phyloP scores from a whole-genome alignment of 2,329 filamentous ascomycete species.

The Leptographium galeiforme region DNA sequence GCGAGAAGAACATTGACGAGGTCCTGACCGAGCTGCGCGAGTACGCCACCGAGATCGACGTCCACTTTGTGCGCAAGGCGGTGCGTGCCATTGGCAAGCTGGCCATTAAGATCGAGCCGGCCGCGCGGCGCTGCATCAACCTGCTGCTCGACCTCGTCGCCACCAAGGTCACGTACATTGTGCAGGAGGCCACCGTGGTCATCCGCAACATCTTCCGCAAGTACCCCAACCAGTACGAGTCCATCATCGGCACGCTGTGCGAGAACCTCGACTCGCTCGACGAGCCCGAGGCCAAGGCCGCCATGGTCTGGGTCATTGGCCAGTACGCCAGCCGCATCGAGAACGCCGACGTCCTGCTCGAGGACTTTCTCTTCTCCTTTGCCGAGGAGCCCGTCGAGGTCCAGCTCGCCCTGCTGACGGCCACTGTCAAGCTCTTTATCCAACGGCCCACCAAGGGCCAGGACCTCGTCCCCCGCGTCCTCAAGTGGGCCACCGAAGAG shows the following conservation, averaged over 20 bases:
- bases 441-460: constrained; percentile 91
- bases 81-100: constrained; percentile 95
- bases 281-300: constrained; percentile 93
- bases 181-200: constrained; percentile 96
- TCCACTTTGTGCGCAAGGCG: constrained; percentile 96
- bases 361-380: constrained; percentile 91
- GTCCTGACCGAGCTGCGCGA: constrained; percentile 88
- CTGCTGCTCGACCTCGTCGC: constrained; percentile 84
- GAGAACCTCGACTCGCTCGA: constrained; percentile 93
- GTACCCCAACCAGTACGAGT: constrained; percentile 97
- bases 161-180: constrained; percentile 98
- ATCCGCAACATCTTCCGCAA: constrained; percentile 99
- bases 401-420: constrained; percentile 84
- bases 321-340: constrained; percentile 97
- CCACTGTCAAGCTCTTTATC: constrained; percentile 95
- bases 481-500: constrained; percentile 98
- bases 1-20: constrained; percentile 87
- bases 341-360: constrained; percentile 83
- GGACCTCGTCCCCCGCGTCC: constrained; percentile 79
- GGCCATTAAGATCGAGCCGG: constrained; percentile 96
- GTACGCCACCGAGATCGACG: constrained; percentile 96
- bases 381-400: constrained; percentile 91
- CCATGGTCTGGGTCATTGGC: constrained; percentile 98
- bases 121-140: constrained; percentile 81
- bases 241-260: constrained; percentile 89